Conservation (phyloP, 2,329 filamentous ascomycete genomes). For the Fusarium anthophilum region DNA sequence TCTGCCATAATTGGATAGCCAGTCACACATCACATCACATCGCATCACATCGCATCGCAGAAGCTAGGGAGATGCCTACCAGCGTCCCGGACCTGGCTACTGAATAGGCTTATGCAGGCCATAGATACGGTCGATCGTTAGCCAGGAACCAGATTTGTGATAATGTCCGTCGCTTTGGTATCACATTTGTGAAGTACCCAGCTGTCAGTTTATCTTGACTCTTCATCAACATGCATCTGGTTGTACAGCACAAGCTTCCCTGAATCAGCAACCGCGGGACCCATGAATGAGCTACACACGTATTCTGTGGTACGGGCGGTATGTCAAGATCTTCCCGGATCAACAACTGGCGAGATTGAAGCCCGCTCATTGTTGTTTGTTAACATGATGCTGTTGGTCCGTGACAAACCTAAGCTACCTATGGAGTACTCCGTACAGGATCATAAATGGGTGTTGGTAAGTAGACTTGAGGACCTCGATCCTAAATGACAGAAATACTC, state of each 20-base stretch:
- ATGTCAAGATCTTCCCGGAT: slow-evolving; percentile 23
- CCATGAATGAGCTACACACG: background rate
- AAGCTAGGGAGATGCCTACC: slow-evolving; percentile 4
- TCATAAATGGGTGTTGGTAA: background rate
- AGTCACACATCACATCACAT: background rate
- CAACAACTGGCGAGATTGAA: slow-evolving; percentile 19
- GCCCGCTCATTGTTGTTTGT: background rate
- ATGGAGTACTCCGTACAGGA: background rate
- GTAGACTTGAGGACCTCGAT: background rate
- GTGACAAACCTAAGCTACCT: slow-evolving; percentile 25
- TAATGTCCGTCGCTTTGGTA: background rate
- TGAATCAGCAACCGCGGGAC: background rate
- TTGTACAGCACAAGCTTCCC: background rate
- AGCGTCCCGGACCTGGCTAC: slow-evolving; percentile 27
- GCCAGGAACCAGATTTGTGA: slow-evolving; percentile 25
- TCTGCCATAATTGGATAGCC: slow-evolving; percentile 5
- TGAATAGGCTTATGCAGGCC: slow-evolving; percentile 31
- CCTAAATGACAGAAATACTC: background rate
- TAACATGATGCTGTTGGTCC: slow-evolving; percentile 11
- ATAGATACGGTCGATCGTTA: slow-evolving; percentile 17
- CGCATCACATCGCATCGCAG: background rate
- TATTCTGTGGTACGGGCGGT: background rate
- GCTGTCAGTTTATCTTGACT: background rate
- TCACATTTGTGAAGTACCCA: slow-evolving; percentile 3
- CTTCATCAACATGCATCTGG: background rate